These are phyloP conservation scores for Xylaria sp. DNA, from an alignment of 2,329 filamentous ascomycete genomes.

Conservation along the genomic window DNA sequence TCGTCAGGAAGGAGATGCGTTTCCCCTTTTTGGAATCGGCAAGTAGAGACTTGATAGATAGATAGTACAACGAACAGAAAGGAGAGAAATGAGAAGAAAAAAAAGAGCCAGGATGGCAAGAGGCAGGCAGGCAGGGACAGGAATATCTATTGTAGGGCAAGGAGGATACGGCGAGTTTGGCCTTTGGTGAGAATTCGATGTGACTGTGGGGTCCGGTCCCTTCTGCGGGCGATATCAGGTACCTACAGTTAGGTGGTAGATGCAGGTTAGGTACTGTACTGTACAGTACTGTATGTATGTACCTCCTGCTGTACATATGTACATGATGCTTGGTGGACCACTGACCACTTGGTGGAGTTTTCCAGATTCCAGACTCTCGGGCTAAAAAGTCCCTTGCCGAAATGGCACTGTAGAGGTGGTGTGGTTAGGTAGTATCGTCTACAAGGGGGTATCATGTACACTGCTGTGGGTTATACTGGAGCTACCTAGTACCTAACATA, in stretches of 20 bases:
- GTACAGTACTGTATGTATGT: not conserved
- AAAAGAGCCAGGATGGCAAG: constrained; percentile 23
- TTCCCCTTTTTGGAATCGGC: constrained; percentile 8
- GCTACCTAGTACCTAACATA: not conserved
- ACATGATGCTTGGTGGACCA: not conserved
- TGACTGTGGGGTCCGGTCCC: constrained; percentile 19
- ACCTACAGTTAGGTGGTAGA: not conserved
- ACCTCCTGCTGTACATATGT: not conserved
- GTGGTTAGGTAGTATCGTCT: not conserved
- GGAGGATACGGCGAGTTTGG: constrained; percentile 7
- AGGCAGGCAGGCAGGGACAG: not conserved
- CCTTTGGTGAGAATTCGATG: constrained; percentile 7
- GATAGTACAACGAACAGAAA: constrained; percentile 24
- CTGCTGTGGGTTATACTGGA: not conserved
- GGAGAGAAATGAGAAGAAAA: not conserved
- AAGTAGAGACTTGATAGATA: not conserved
- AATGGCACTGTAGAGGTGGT: constrained; percentile 26
- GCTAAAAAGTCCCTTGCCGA: constrained; percentile 36
- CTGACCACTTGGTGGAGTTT: constrained; percentile 29
- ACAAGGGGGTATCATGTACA: not conserved
- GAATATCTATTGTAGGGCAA: not conserved
- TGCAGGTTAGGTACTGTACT: too few species aligned
- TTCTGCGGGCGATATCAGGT: not conserved
- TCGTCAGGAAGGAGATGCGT: not conserved
- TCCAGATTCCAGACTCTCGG: constrained; percentile 37